phyloP scores from a whole-genome alignment of 495 filamentous ascomycete species.

The Aspergillus nidulans region DNA sequence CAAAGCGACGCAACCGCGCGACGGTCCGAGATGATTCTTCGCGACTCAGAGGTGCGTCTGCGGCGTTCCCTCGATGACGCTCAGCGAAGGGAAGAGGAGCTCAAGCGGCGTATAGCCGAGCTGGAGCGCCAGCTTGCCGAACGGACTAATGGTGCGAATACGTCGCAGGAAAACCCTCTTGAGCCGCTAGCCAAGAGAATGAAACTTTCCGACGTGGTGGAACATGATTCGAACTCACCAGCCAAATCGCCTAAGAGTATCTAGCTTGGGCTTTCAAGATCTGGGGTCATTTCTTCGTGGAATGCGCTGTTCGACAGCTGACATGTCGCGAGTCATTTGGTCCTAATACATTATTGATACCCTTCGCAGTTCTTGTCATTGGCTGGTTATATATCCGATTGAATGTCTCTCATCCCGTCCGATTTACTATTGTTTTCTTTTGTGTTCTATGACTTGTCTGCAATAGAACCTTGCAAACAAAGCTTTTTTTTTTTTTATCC shows the following conservation, averaged over 20 bases:
- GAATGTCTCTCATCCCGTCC: slow-evolving; percentile 13
- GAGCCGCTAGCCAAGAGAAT: slow-evolving; percentile 47
- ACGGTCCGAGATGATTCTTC: slow-evolving; percentile 52
- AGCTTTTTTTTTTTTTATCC: slow-evolving; percentile 3
- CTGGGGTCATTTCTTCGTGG: slow-evolving; percentile 2
- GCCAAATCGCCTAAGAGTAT: slow-evolving; percentile 39
- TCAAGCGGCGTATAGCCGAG: slow-evolving; percentile 78
- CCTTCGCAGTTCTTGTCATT: slow-evolving; percentile 38
- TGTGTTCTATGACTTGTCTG: slow-evolving; percentile 4
- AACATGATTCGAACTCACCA: slow-evolving; percentile 35
- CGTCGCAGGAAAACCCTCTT: slow-evolving; percentile 24
- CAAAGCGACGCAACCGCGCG: slow-evolving; percentile 65
- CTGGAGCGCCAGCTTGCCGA: slow-evolving; percentile 62
- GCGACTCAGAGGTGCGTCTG: slow-evolving; percentile 57
- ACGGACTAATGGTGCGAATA: slow-evolving; percentile 12
- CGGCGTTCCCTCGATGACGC: slow-evolving; percentile 69
- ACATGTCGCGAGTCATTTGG: slow-evolving; percentile 23
- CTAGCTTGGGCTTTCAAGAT: slow-evolving; percentile 14
- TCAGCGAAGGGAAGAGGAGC: slow-evolving; percentile 70
- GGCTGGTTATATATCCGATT: slow-evolving; percentile 30
- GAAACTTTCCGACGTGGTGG: slow-evolving; percentile 40
- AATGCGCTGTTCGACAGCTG: neutral
- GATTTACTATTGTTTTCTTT: neutral
- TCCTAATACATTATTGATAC: slow-evolving; percentile 43
- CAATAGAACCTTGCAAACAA: slow-evolving; percentile 9